A percentile compares a stretch with the other conserved stretches of the same genome.
These are phyloP conservation scores for Favolaschia claudopus DNA, from an alignment of 768 basidiomycete species.

Conservation along the genomic window DNA sequence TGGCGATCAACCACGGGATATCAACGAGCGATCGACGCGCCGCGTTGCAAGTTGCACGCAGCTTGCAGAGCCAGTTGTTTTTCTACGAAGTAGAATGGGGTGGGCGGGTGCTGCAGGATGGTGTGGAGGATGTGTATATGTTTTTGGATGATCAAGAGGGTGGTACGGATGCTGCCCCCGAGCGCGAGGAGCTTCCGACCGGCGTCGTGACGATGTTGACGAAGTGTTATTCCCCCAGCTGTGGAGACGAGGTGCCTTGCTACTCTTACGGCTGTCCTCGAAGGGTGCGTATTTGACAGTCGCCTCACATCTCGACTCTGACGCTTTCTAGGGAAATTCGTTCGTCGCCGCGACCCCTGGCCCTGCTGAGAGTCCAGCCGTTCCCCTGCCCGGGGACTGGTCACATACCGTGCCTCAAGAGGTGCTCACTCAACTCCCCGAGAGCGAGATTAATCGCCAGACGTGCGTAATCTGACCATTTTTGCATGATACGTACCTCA, in stretches of 20 bases:
- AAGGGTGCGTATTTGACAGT: conserved; percentile 49
- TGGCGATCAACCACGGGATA: conserved; percentile 76
- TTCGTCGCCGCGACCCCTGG: conserved; percentile 34
- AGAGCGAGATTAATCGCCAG: conserved; percentile 85
- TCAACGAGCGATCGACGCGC: conserved; percentile 82
- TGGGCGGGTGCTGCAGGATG: conserved; percentile 79
- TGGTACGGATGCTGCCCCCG: conserved; percentile 62
- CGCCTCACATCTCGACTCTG: conserved; percentile 7
- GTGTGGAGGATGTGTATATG: conserved; percentile 93
- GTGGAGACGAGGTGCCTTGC: conserved; percentile 80
- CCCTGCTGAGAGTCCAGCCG: conserved; percentile 40
- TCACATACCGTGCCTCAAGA: conserved; percentile 51
- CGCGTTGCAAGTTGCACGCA: conserved; percentile 88
- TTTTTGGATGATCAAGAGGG: conserved; percentile 87
- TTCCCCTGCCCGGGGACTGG: conserved; percentile 50
- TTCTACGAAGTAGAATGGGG: conserved; percentile 99
- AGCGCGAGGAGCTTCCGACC: conserved; percentile 79
- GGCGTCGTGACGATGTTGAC: conserved; percentile 91
- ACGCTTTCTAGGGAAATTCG: conserved; percentile 45
- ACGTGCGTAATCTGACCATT: conserved; percentile 50
- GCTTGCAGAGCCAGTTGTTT: conserved; percentile 91
- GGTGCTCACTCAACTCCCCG: conserved; percentile 59
- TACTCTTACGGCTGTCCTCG: conserved; percentile 86
- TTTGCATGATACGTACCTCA: background rate
- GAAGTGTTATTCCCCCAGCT: conserved; percentile 88